These are phyloP conservation scores for Macrocybe gigantea DNA, from an alignment of 768 basidiomycete species.

Conservation along the genomic window DNA sequence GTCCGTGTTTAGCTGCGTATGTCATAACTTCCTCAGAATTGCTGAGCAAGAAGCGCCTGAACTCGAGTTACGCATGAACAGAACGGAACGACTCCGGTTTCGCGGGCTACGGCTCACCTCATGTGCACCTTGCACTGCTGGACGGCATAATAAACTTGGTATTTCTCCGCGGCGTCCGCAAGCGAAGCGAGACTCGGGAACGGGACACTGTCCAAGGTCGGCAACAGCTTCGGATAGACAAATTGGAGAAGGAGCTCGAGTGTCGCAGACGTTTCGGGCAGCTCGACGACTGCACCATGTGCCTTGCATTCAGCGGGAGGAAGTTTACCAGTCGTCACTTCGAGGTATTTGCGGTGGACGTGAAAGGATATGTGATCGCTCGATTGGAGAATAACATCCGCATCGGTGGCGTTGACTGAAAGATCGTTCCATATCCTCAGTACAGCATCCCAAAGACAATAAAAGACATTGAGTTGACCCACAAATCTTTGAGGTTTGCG, in stretches of 20 bases:
- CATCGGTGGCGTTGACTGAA: constrained; percentile 18
- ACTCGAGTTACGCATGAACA: no score
- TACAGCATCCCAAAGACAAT: no score
- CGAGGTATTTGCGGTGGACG: constrained; percentile 21
- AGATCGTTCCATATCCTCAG: no score
- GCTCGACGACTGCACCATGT: constrained; percentile 15
- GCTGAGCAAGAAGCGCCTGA: no score
- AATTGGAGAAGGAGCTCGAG: constrained; percentile 23
- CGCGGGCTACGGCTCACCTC: neutral
- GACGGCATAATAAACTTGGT: neutral
- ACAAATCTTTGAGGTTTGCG: no score
- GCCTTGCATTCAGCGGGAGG: constrained; percentile 19
- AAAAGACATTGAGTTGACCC: no score
- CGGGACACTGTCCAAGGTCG: constrained; percentile 11
- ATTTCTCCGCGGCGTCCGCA: constrained; percentile 15
- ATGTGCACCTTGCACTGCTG: neutral
- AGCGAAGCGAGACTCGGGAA: constrained; percentile 12
- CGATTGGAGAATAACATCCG: constrained; percentile 24
- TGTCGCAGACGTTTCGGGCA: constrained; percentile 14
- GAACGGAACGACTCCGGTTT: no score
- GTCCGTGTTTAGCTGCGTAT: neutral
- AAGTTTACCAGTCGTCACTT: constrained; percentile 19
- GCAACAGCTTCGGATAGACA: constrained; percentile 18
- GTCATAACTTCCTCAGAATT: neutral
- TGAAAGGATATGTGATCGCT: constrained; percentile 18